Evolutionary conservation across 2,329 filamentous ascomycete genomes (phyloP), one percentile per base, ranked within the genome.

Genomic region (Furcasterigmium sp.): DNA sequence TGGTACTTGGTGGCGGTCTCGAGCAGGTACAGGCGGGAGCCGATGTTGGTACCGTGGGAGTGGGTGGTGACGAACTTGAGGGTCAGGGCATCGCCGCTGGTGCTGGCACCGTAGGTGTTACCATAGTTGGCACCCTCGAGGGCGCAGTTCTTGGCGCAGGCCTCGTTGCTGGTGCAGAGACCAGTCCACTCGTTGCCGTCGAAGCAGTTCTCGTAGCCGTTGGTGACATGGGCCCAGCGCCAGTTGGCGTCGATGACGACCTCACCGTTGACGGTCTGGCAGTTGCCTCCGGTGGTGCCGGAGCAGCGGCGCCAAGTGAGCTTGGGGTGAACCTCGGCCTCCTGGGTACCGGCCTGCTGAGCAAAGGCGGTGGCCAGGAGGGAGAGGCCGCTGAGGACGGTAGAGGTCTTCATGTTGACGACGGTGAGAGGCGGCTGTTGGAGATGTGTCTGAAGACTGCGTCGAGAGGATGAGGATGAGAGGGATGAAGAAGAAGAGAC

Each of bases 1-100:
- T 80, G 59, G 56, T 82, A 82, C 41, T 70, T 71, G 47, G 63
- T 66, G 39, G 75, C 71, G 40, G 69, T 63, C 49, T 69, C 67
- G 61, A 82, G 69, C 43, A 82, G 65, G 57, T 80, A 82, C 39
- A 78, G 57, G 47, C 78, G 69, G 13, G 74, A 59, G 11, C 60
- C 60, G 32, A 64, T 46, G 43, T 64, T 64, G 39, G 50, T 56
- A 26, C 46, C 56, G 54, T 59, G 63, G 20, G 52, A 50, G 56
- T 65, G 62, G 54, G 69, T 64, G 46, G 71, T 74, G 46, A 75
- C 68, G 49, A 75, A 74, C 55, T 69, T 72, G 40, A 75, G 56
- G 39, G 60, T 69, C 46, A 76, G 54, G 38, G 68, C 60, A 52
- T 65, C 64, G 49, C 64, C 65, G 46, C 57, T 63, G 35, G 72